Evolutionary conservation across 768 basidiomycete species (phyloP).

Genomic region (Tephrocybe rancida): DNA sequence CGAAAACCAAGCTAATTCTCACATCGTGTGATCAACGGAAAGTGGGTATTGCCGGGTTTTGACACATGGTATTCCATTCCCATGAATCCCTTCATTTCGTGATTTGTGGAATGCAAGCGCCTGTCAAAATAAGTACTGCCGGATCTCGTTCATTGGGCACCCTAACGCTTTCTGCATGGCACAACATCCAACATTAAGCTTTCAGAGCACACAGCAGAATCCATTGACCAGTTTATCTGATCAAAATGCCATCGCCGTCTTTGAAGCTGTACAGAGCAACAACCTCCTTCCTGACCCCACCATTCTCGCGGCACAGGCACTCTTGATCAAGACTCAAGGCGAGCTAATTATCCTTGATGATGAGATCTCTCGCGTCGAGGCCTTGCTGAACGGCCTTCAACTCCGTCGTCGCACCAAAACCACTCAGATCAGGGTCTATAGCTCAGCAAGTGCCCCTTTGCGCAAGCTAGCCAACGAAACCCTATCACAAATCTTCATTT

Average conservation of each 20-base stretch:
- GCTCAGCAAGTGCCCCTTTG: slow-evolving; percentile 1
- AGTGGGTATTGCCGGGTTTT: too few species aligned
- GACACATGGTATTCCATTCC: too few species aligned
- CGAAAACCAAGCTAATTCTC: too few species aligned
- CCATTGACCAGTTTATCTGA: background rate
- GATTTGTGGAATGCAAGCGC: too few species aligned
- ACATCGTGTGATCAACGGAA: too few species aligned
- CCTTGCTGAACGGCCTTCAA: background rate
- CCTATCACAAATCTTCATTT: slow-evolving; percentile 5
- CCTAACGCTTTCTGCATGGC: too few species aligned
- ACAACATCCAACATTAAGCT: too few species aligned
- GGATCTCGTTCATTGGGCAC: too few species aligned
- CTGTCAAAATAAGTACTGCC: too few species aligned
- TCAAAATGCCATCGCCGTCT: background rate
- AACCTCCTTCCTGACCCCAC: background rate
- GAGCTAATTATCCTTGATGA: background rate
- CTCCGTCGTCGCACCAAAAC: background rate
- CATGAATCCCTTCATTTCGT: too few species aligned
- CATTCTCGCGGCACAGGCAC: background rate
- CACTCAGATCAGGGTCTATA: slow-evolving; percentile 1
- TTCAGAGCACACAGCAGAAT: too few species aligned
- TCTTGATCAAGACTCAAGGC: background rate
- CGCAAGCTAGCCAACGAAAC: slow-evolving; percentile 10
- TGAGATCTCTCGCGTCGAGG: background rate
- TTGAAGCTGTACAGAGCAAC: background rate